These are phyloP conservation scores for Colletotrichum higginsianum DNA, from an alignment of 2,329 filamentous ascomycete species.

Conservation along the genomic window DNA sequence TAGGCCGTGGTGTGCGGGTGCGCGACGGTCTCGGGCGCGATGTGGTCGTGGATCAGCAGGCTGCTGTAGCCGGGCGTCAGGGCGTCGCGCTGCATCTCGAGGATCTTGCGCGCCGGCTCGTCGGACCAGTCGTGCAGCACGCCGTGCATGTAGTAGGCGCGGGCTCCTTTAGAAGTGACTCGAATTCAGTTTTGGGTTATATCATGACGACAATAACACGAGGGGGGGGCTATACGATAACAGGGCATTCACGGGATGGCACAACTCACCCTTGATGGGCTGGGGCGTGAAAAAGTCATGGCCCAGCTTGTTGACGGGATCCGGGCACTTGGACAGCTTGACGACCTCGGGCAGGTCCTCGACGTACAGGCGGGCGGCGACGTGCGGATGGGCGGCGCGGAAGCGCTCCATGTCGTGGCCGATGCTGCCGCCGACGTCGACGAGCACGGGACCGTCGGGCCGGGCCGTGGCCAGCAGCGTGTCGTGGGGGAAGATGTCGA, in stretches of 20 bases:
- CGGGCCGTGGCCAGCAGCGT: slow-evolving; percentile 48
- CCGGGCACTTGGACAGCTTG: slow-evolving; percentile 44
- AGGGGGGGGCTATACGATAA: too few relatives aligned
- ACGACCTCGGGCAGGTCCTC: slow-evolving; percentile 48
- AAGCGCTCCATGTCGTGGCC: slow-evolving; percentile 51
- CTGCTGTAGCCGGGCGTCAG: slow-evolving; percentile 49
- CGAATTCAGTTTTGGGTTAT: neutral
- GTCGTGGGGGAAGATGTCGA: slow-evolving; percentile 53
- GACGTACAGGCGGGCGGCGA: slow-evolving; percentile 46
- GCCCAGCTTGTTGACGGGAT: slow-evolving; percentile 46
- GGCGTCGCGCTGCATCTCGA: slow-evolving; percentile 36
- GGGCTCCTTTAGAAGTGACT: slow-evolving; percentile 36
- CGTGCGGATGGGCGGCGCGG: slow-evolving; percentile 43
- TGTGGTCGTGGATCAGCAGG: slow-evolving; percentile 50
- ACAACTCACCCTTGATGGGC: slow-evolving; percentile 25
- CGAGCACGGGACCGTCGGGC: slow-evolving; percentile 45
- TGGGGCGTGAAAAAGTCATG: slow-evolving; percentile 52
- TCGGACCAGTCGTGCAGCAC: slow-evolving; percentile 47
- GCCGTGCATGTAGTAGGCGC: slow-evolving; percentile 45
- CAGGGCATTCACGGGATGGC: too few relatives aligned
- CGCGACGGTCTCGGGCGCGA: slow-evolving; percentile 43
- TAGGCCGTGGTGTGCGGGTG: slow-evolving; percentile 38
- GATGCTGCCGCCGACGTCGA: slow-evolving; percentile 50
- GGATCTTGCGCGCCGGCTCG: slow-evolving; percentile 40
- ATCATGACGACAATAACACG: too few relatives aligned